Evolutionary conservation across 2,329 filamentous ascomycete genomes (phyloP), one percentile per base, ranked within the genome.

Genomic region (Exophiala phaeomuriformis): DNA sequence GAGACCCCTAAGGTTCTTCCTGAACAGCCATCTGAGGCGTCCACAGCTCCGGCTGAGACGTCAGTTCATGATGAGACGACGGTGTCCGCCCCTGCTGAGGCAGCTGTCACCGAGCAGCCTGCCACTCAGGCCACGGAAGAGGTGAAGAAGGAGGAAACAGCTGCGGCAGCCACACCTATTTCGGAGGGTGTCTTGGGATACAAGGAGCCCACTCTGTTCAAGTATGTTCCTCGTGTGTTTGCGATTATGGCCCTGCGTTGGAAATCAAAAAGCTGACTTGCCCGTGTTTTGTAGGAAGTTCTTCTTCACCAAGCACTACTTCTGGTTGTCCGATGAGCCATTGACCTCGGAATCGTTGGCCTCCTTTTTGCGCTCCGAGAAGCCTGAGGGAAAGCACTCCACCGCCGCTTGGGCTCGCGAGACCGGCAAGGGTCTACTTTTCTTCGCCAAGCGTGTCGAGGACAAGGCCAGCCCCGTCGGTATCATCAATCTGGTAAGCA

Each of bases 361-460:
- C 63, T 75, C 79, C 64, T 96, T 91, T 77, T 79, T 94, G 64
- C 88, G 90, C 74, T 84, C 83, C 66, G 90, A 95, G 81, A 96
- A 96, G 84, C 78, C 84, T 52, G 78, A 84, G 50, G 85, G 86
- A 57, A 61, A 62, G 44, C 85, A 94, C 75, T 80, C 87, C 62
- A 85, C 86, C 64, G 85, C 83, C 63, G 86, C 93, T 35, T 96
- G 93, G 89, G 89, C 91, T 60, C 84, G 83, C 64, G 83, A 95
- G 78, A 96, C 91, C 55, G 91, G 91, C 71, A 95, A 95, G 79
- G 93, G 93, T 68, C 85, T 97, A 19, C 78, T 97, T 40, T 95
- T 94, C 80, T 87, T 88, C 73, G 85, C 86, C 73, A 90, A 91
- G 82, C 84, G 88, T 72, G 77, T 80, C 49, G 80, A 83, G 66